Percentiles rank a stretch among this genome's conserved stretches.
These are phyloP conservation scores for Verruconis gallopava DNA, from an alignment of 2,329 filamentous ascomycete genomes.

Conservation along the genomic window DNA sequence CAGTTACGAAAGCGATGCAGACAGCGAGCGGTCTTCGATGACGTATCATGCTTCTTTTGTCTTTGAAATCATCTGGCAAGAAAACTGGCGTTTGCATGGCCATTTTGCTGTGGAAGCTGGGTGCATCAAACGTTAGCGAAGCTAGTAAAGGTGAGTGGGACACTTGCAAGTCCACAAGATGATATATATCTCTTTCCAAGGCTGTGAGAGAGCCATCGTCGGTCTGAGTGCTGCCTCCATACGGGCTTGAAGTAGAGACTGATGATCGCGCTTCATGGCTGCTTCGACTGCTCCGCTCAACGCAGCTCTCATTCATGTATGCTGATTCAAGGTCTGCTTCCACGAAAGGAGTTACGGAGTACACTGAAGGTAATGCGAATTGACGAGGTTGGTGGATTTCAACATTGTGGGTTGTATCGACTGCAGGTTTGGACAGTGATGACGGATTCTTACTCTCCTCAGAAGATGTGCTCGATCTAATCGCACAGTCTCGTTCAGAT, in stretches of 20 bases:
- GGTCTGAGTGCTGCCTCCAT: not conserved
- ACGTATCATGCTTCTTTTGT: not conserved
- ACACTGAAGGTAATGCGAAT: not conserved
- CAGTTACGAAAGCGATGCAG: not conserved
- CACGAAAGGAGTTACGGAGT: not conserved
- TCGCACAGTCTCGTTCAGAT: too few relatives aligned
- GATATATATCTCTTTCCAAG: not conserved
- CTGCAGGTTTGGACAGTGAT: too few relatives aligned
- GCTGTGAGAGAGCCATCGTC: not conserved
- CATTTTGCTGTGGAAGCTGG: not conserved
- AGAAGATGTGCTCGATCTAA: not conserved
- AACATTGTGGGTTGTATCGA: too few relatives aligned
- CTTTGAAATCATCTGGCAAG: not conserved
- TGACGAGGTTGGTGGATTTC: too few relatives aligned
- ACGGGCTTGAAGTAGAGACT: not conserved
- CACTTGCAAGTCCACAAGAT: not conserved
- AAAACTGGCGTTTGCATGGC: not conserved
- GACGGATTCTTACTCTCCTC: not conserved
- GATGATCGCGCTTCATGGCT: not conserved
- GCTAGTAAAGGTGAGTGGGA: too few relatives aligned
- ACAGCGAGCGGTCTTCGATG: not conserved
- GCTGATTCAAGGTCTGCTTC: not conserved
- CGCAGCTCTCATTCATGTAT: not conserved
- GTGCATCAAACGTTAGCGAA: too few relatives aligned
- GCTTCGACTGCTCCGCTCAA: not conserved